Evolutionary conservation across 495 filamentous ascomycete genomes (phyloP).

Genomic region (Penicillium chermesinum): DNA sequence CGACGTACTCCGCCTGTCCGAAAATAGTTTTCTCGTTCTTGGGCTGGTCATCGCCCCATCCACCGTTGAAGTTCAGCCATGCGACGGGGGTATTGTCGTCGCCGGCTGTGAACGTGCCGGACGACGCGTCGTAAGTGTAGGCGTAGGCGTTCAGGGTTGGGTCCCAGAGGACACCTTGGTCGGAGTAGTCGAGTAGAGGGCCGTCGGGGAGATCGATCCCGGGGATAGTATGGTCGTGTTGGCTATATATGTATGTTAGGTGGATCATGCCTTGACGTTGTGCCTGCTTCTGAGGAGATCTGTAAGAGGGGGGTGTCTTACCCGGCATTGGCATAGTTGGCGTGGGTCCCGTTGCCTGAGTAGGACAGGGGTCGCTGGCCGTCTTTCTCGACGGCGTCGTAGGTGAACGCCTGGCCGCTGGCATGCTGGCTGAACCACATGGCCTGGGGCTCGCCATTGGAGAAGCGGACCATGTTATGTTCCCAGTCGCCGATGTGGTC

Average conservation of each 20-base stretch:
- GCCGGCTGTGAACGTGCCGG: slow-evolving; percentile 39
- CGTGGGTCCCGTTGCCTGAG: slow-evolving; percentile 53
- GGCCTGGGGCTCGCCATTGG: slow-evolving; percentile 49
- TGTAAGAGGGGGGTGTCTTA: slow-evolving; percentile 9
- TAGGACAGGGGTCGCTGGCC: slow-evolving; percentile 50
- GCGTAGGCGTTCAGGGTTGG: slow-evolving; percentile 45
- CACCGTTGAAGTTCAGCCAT: slow-evolving; percentile 50
- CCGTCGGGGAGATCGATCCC: slow-evolving; percentile 57
- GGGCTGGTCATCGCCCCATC: slow-evolving; percentile 56
- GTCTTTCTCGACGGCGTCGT: slow-evolving; percentile 48
- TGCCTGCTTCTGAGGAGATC: too few relatives aligned
- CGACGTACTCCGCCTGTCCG: slow-evolving; percentile 42
- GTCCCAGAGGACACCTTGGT: slow-evolving; percentile 53
- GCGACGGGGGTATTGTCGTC: slow-evolving; percentile 34
- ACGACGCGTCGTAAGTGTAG: slow-evolving; percentile 42
- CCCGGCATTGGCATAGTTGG: slow-evolving; percentile 53
- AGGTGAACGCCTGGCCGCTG: slow-evolving; percentile 59
- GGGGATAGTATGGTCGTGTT: slow-evolving; percentile 59
- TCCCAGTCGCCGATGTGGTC: slow-evolving; percentile 65
- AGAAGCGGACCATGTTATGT: slow-evolving; percentile 65
- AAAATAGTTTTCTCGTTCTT: slow-evolving; percentile 47
- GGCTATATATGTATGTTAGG: slow-evolving; percentile 15
- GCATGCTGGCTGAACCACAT: slow-evolving; percentile 63
- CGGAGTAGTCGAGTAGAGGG: slow-evolving; percentile 56
- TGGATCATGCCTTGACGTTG: too few relatives aligned